Conservation (phyloP, 148 eudicot species). For the Gaultheria prostrata region DNA sequence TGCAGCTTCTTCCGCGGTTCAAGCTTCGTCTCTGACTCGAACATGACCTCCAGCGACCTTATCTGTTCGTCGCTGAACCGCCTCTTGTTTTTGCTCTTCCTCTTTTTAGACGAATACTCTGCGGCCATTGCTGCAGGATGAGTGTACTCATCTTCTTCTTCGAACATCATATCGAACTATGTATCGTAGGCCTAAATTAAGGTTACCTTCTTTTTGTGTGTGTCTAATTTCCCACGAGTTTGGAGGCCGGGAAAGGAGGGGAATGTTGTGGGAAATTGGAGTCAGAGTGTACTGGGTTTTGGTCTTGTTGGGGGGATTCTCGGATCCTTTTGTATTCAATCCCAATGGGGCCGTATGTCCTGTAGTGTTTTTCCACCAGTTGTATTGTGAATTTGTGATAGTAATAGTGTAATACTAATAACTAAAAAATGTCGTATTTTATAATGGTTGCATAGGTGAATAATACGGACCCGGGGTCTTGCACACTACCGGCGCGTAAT, state of each 20-base stretch:
- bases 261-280: not conserved
- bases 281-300: not conserved
- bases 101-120: conserved; percentile 11
- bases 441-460: not conserved
- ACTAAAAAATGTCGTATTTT: no score
- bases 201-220: not conserved
- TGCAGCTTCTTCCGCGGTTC: conserved; percentile 66
- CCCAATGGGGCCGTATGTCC: not conserved
- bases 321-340: not conserved
- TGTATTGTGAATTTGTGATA: not conserved
- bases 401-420: no score
- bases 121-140: not conserved
- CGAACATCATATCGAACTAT: not conserved
- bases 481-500: no score
- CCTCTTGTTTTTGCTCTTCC: conserved; percentile 35
- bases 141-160: conserved; percentile 1
- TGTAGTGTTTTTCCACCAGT: not conserved
- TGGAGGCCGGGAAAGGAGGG: not conserved
- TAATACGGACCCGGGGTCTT: not conserved
- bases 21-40: conserved; percentile 55
- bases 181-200: not conserved
- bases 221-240: not conserved
- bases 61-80: conserved; percentile 66
- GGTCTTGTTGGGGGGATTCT: not conserved
- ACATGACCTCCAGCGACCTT: conserved; percentile 47